These are phyloP conservation scores for Solanum tarijense DNA, from an alignment of 257 asterid genomes.

Conservation along the genomic window DNA sequence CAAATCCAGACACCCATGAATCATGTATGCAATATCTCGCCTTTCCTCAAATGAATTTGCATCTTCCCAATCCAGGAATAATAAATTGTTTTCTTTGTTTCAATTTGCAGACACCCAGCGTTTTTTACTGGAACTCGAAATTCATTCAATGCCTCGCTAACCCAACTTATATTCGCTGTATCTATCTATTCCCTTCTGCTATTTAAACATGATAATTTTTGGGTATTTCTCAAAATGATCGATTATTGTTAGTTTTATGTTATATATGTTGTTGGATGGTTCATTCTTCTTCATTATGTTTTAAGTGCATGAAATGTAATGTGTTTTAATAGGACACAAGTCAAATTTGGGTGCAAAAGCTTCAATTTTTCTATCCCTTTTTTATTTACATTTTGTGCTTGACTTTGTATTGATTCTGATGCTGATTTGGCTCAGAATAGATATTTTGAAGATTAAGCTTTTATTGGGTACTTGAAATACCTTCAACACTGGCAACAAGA, in stretches of 20 bases:
- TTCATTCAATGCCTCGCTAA: conserved; percentile 87
- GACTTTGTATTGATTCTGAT: neutral
- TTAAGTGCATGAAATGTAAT: neutral
- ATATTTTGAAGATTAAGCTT: conserved; percentile 90
- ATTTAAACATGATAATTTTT: neutral
- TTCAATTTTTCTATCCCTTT: neutral
- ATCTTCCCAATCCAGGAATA: neutral
- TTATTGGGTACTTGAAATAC: conserved; percentile 81
- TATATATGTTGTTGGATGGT: neutral
- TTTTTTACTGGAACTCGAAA: conserved; percentile 74
- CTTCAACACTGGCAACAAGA: conserved; percentile 96
- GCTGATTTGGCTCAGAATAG: conserved; percentile 96
- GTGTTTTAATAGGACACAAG: neutral
- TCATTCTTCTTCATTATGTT: neutral
- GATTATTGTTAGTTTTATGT: neutral
- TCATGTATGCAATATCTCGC: conserved; percentile 20
- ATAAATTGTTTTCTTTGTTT: neutral
- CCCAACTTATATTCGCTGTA: conserved; percentile 85
- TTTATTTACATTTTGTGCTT: neutral
- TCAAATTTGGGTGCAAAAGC: neutral
- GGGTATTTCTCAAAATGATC: neutral
- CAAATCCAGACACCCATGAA: conserved; percentile 29
- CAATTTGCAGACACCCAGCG: conserved; percentile 54
- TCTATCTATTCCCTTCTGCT: neutral
- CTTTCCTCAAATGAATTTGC: neutral